phyloP scores from a whole-genome alignment of 2,329 filamentous ascomycete species.

The Penicillium hesseltinei region DNA sequence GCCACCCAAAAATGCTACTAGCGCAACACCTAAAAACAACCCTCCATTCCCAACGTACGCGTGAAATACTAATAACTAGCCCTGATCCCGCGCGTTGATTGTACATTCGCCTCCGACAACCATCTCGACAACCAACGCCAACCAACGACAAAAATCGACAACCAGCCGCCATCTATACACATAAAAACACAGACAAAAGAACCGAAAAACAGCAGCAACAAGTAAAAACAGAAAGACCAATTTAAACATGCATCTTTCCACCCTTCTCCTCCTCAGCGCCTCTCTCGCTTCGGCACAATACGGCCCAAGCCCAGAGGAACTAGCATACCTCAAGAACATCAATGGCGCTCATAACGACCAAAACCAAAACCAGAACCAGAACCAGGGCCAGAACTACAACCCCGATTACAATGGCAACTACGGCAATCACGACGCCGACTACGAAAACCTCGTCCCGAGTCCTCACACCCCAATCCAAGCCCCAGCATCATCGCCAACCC shows the following conservation, averaged over 20 bases:
- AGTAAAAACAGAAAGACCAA: not conserved
- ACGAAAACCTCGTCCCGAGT: not conserved
- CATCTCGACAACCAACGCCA: too few relatives aligned
- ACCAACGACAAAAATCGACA: not conserved
- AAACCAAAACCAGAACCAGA: not conserved
- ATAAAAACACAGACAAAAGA: not conserved
- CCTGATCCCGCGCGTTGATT: not conserved
- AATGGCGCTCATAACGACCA: not conserved
- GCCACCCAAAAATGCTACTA: not conserved
- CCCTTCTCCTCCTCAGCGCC: conserved; percentile 16
- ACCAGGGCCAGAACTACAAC: not conserved
- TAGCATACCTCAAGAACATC: not conserved
- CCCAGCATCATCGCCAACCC: not conserved
- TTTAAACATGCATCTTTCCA: conserved; percentile 19
- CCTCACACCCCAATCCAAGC: not conserved
- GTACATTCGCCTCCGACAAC: not conserved
- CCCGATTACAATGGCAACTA: not conserved
- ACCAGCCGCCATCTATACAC: not conserved
- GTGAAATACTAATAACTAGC: not conserved
- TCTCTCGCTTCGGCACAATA: conserved; percentile 13
- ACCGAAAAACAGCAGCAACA: not conserved
- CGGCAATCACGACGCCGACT: not conserved
- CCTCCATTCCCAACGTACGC: not conserved
- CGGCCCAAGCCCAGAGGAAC: not conserved
- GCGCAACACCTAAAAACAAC: not conserved